phyloP scores from a whole-genome alignment of 75 land plant species.

The Pinus tabuliformis region DNA sequence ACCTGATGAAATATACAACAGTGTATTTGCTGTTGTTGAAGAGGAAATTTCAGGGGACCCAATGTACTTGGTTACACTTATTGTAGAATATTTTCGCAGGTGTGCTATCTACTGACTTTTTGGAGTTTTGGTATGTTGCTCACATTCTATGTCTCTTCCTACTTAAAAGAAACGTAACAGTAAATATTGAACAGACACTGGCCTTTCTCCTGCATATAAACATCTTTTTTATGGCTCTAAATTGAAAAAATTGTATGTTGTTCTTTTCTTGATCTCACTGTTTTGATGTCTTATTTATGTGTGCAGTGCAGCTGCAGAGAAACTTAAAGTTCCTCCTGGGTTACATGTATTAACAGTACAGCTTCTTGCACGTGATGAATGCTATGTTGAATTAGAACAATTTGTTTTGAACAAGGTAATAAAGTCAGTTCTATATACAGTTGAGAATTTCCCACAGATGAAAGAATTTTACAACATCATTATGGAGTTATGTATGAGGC shows the following conservation, averaged over 20 bases:
- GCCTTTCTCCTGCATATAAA: background rate
- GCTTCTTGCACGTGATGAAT: constrained; percentile 69
- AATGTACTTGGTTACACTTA: constrained; percentile 63
- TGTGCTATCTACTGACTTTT: constrained; percentile 16
- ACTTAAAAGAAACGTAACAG: background rate
- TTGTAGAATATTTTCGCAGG: constrained; percentile 89
- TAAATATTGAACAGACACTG: background rate
- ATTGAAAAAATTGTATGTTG: background rate
- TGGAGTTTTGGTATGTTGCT: background rate
- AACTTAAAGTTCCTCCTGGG: constrained; percentile 65
- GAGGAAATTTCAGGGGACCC: constrained; percentile 89
- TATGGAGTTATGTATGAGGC: too few species aligned
- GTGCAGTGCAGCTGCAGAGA: constrained; percentile 70
- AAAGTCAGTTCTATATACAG: background rate
- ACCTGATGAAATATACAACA: constrained; percentile 82
- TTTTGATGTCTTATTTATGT: background rate
- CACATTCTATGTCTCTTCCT: background rate
- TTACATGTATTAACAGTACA: constrained; percentile 65
- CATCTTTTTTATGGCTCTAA: background rate
- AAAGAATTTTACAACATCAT: too few species aligned
- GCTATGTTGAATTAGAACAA: constrained; percentile 64
- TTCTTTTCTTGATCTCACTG: background rate
- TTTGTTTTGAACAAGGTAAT: constrained; percentile 70
- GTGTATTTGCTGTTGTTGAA: constrained; percentile 78
- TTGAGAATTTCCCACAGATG: background rate